Evolutionary conservation across 2,329 filamentous ascomycete species (phyloP), one percentile per base, ranked within the genome.

Genomic region (Fusarium nelsonii): DNA sequence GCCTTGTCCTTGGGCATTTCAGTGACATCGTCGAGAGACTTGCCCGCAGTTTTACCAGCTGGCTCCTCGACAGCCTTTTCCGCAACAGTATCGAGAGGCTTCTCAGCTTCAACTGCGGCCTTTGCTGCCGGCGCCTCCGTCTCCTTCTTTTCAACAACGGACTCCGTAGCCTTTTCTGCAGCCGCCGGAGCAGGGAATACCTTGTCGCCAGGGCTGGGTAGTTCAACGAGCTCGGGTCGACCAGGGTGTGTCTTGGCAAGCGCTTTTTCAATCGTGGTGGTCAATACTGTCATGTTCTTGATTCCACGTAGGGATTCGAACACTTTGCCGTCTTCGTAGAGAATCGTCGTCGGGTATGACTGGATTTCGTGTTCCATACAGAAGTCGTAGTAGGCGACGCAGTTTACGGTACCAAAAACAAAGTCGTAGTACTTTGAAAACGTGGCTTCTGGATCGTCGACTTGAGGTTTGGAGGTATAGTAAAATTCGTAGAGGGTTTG

Each of bases 401-500:
- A 99, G 81, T 99, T 93, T 69, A 99, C 81, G 60, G 87, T 88
- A 32, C 87, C 95, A 76, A 99, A 97, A 73, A 92, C 90, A 79
- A 97, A 95, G 80, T 95, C 89, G 81, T 98, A 98, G 78, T 90
- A 96, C 56, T 90, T 85, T 33, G 90, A 89, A 76, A 97, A 97
- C 30, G 81, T 80, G 40, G 85, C 81, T 81, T 88, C 73, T 81
- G 86, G 81, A 82, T 87, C 71, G 79, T 83, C 73, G 81, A 83
- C 73, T 78, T 90, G 82, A 16, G 91, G 91, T 74, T 93, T 90
- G 37, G 93, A 96, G 37, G 94, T 97, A 82, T 93, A 84, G 83
- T 97, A 99, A 80, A 90, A 97, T 82, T 99, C 96, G 84, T 98
- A 97, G 15, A 95, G 80, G 7, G 94, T 97, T 81, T 98, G 94